Conservation (phyloP, 106 monocot genomes). For the Acorus calamus region DNA sequence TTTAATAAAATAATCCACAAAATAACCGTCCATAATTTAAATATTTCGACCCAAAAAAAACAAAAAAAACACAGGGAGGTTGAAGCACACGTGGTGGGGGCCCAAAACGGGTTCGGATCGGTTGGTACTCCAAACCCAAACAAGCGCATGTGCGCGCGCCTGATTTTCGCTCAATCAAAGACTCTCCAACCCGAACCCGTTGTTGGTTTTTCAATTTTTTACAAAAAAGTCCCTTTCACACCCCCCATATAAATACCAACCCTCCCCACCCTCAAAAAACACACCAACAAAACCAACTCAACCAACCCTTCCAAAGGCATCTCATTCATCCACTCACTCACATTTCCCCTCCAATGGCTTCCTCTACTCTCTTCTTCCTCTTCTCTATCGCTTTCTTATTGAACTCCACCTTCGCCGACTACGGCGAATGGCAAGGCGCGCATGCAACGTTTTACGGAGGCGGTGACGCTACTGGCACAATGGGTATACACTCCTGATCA, state of each 20-base stretch:
- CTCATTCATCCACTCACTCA: too few species aligned
- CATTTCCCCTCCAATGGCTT: constrained; percentile 10
- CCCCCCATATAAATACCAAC: background rate
- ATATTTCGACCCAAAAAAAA: too few species aligned
- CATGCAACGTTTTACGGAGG: constrained; percentile 62
- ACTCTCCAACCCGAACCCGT: background rate
- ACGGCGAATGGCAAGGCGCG: constrained; percentile 26
- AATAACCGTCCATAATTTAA: too few species aligned
- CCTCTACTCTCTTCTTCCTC: constrained; percentile 14
- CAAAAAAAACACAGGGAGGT: too few species aligned
- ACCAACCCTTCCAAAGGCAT: too few species aligned
- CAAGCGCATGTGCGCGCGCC: background rate
- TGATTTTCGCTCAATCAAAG: background rate
- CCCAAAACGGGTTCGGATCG: too few species aligned
- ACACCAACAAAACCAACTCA: background rate
- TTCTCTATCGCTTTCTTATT: constrained; percentile 8
- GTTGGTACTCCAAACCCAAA: constrained; percentile 5
- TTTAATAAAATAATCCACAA: too few species aligned
- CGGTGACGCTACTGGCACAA: constrained; percentile 48
- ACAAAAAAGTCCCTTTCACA: background rate
- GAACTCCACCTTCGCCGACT: constrained; percentile 2
- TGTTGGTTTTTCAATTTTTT: background rate
- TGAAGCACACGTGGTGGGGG: too few species aligned
- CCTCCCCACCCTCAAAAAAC: background rate
- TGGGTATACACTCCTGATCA: constrained; percentile 21